Percentiles rank a stretch among this genome's conserved stretches.
phyloP scores from a whole-genome alignment of 2,329 filamentous ascomycete species.

The Aspergillus japonicus region DNA sequence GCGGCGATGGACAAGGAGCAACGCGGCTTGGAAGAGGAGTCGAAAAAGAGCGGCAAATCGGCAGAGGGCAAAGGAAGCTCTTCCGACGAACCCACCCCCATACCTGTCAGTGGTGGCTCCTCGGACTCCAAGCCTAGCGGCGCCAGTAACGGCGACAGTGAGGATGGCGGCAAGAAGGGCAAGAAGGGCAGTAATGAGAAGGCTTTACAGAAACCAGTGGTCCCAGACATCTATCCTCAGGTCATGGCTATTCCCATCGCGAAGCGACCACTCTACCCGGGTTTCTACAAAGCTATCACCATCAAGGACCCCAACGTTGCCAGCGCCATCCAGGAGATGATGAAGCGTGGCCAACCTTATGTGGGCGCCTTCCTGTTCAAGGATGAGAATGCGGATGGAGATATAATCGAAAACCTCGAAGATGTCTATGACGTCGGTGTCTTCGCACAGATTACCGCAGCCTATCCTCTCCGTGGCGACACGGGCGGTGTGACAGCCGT shows the following conservation, averaged over 20 bases:
- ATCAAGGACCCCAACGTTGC: conserved; percentile 91
- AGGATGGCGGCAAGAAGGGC: conserved; percentile 68
- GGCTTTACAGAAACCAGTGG: conserved; percentile 78
- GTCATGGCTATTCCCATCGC: conserved; percentile 97
- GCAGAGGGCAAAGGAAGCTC: conserved; percentile 49
- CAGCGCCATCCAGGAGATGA: conserved; percentile 89
- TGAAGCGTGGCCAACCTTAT: conserved; percentile 95
- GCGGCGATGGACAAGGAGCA: conserved; percentile 40
- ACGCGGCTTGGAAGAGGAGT: conserved; percentile 37
- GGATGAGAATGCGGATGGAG: conserved; percentile 89
- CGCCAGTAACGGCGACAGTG: conserved; percentile 53
- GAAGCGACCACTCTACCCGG: conserved; percentile 88
- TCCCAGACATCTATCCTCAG: conserved; percentile 95
- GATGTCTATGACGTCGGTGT: conserved; percentile 96
- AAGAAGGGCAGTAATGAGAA: conserved; percentile 67
- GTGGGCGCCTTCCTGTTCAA: conserved; percentile 97
- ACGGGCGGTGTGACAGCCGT: conserved; percentile 86
- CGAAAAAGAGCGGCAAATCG: conserved; percentile 40
- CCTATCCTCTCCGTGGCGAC: conserved; percentile 81
- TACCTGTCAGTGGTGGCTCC: conserved; percentile 36
- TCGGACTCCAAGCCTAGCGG: conserved; percentile 54
- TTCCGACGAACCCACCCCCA: conserved; percentile 48
- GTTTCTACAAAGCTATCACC: conserved; percentile 98
- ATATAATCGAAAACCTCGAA: conserved; percentile 83
- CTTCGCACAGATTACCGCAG: conserved; percentile 96